These are phyloP conservation scores for Pseudocercospora cruenta DNA, from an alignment of 2,329 filamentous ascomycete species.

Conservation along the genomic window DNA sequence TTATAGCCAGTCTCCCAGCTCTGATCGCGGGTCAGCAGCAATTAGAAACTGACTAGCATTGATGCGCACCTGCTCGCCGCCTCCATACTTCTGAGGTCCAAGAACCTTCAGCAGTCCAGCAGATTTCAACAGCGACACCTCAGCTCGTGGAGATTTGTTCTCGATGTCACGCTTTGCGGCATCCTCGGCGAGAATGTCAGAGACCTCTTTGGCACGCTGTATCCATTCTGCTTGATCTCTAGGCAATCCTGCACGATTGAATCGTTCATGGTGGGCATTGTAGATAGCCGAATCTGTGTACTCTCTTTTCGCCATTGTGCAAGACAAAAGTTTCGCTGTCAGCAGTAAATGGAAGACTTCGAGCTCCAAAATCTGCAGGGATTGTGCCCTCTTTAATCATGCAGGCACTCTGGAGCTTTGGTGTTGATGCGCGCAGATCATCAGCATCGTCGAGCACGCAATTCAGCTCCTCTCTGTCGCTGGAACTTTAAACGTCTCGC, in stretches of 20 bases:
- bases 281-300: constrained; percentile 36
- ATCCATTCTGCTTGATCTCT: constrained; percentile 51
- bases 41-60: not conserved
- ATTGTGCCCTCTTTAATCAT: constrained; percentile 7
- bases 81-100: constrained; percentile 55
- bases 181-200: constrained; percentile 55
- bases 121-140: constrained; percentile 57
- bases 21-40: constrained; percentile 31
- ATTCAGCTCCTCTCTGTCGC: constrained; percentile 20
- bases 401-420: not conserved
- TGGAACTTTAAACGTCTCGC: constrained; percentile 12
- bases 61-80: constrained; percentile 46
- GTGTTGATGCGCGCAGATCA: constrained; percentile 8
- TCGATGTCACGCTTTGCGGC: constrained; percentile 54
- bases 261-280: constrained; percentile 29
- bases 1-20: constrained; percentile 61
- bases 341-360: constrained; percentile 17
- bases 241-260: constrained; percentile 40
- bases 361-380: not conserved
- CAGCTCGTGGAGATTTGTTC: constrained; percentile 57
- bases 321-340: not conserved
- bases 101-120: constrained; percentile 56
- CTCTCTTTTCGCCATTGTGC: constrained; percentile 17
- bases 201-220: constrained; percentile 53
- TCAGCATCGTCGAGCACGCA: constrained; percentile 18